Conservation (phyloP, 129 eudicot species). For the Sambucus nigra region DNA sequence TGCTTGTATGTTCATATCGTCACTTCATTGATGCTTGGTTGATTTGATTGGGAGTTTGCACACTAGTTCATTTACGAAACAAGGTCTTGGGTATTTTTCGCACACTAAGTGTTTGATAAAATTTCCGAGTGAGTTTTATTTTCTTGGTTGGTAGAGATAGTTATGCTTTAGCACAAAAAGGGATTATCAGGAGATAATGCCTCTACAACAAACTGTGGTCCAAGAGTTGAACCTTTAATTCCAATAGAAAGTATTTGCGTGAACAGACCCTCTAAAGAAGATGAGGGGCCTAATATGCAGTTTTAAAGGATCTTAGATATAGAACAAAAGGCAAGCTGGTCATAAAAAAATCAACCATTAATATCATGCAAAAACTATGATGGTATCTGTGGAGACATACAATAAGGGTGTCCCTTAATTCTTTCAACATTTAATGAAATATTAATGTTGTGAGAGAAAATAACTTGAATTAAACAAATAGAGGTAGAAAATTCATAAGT, state of each 20-base stretch:
- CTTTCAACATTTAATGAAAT: background rate
- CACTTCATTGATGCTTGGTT: too few relatives aligned
- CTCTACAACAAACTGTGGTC: constrained; percentile 98
- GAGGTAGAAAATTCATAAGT: background rate
- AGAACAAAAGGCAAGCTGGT: background rate
- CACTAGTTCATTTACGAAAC: too few relatives aligned
- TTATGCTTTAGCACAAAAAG: too few relatives aligned
- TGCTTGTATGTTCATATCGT: too few relatives aligned
- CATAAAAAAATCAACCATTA: background rate
- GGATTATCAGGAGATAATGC: constrained; percentile 98
- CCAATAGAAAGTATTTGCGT: constrained; percentile 95
- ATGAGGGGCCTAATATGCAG: constrained; percentile 71
- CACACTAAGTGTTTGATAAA: too few relatives aligned
- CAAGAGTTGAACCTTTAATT: constrained; percentile 96
- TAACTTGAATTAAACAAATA: background rate
- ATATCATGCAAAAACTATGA: background rate
- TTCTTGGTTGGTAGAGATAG: too few relatives aligned
- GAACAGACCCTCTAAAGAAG: constrained; percentile 44
- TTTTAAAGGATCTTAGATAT: constrained; percentile 7
- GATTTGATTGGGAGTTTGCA: too few relatives aligned
- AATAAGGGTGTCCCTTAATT: background rate
- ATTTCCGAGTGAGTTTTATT: too few relatives aligned
- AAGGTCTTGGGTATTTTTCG: too few relatives aligned
- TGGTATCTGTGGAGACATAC: background rate
- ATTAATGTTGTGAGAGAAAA: background rate